Evolutionary conservation across 495 filamentous ascomycete genomes (phyloP), one percentile per base, ranked within the genome.

Genomic region (Penicillium taxi): DNA sequence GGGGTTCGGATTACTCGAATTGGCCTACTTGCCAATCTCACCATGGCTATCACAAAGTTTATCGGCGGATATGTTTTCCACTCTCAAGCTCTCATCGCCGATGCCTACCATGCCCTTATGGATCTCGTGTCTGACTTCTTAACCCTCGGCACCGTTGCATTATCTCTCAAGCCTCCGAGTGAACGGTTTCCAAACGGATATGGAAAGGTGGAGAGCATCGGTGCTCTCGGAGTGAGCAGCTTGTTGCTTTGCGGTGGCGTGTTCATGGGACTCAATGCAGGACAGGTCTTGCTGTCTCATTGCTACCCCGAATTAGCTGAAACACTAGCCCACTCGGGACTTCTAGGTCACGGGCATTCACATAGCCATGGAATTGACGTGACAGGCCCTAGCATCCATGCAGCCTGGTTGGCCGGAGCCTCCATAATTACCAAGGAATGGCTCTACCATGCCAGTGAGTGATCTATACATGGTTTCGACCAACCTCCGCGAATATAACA

Each of bases 191-290:
- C 91, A 11, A 72, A 75, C 50, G 91, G 91, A 4, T 98, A 93
- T 52, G 91, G 91, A 41, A 98, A 98, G 66, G 73, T 98, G n/a
- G 91, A 98, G 66, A 91, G 86, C 49, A 66, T 98, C 57, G 91
- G 91, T 9, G 87, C 86, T 9, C 58, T 98, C 48, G 93, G 91
- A 9, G 91, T 98, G 13, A 94, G 86, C 40, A 80, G 85, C 28
- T 77, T 98, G 53, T 67, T 98, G 46, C 73, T 96, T 11, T 75
- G 76, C 35, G 91, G 93, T 28, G 91, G 91, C 16, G 60, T 94
- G 22, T 85, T 88, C 48, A 94, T 98, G 84, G 86, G 87, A 38
- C 70, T 82, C 58, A 78, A 84, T 55, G 81, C 84, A 39, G 70
- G 80, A 41, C 65, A 85, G 42, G 73, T 80, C 5, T 67, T 98